phyloP scores from a whole-genome alignment of 1,284 basidiomycete genomes.

The Schizophyllum commune region DNA sequence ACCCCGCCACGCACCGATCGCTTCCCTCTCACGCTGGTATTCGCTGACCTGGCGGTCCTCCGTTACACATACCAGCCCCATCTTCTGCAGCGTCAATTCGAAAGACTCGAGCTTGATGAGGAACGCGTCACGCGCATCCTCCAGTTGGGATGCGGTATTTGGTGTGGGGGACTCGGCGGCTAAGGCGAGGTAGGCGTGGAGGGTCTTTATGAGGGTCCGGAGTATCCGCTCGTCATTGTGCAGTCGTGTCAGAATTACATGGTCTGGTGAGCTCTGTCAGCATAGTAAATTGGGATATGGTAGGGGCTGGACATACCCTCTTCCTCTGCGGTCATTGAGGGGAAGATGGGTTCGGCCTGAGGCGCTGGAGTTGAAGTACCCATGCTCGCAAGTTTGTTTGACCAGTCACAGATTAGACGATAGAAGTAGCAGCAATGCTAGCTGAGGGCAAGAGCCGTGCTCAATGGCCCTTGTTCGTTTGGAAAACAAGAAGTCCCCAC shows the following conservation, averaged over 20 bases:
- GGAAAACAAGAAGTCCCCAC: too few species aligned
- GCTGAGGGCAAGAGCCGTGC: too few species aligned
- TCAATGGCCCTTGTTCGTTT: too few species aligned
- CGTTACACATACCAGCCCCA: constrained; percentile 71
- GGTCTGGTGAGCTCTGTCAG: constrained; percentile 36
- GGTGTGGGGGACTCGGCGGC: constrained; percentile 38
- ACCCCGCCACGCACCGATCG: constrained; percentile 48
- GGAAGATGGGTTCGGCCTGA: constrained; percentile 17
- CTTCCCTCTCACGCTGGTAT: constrained; percentile 60
- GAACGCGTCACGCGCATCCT: constrained; percentile 72
- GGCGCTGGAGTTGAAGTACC: background rate
- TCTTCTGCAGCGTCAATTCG: constrained; percentile 65
- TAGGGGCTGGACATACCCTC: constrained; percentile 42
- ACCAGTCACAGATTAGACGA: too few species aligned
- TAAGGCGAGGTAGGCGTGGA: constrained; percentile 59
- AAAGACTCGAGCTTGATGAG: constrained; percentile 69
- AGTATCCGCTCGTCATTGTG: constrained; percentile 69
- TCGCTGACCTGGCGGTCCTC: constrained; percentile 75
- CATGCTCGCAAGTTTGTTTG: too few species aligned
- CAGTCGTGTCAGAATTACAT: constrained; percentile 69
- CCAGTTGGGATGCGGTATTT: constrained; percentile 23
- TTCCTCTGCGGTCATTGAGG: constrained; percentile 53
- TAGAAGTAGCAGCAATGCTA: too few species aligned
- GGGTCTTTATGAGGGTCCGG: constrained; percentile 70
- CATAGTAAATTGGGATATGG: constrained; percentile 14